Evolutionary conservation across 2,329 filamentous ascomycete genomes (phyloP).

Genomic region (Corynespora cassiicola): DNA sequence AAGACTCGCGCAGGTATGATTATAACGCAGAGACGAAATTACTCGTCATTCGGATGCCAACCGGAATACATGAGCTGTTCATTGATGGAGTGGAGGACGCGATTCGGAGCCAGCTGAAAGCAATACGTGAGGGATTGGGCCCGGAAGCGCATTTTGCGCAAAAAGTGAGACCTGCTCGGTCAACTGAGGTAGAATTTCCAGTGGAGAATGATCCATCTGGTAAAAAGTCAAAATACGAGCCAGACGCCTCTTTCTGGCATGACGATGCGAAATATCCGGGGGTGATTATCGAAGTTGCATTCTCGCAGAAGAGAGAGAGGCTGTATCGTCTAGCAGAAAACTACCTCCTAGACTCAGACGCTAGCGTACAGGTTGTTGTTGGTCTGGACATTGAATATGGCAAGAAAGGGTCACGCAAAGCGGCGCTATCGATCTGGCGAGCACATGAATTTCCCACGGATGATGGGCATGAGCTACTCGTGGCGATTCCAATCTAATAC

Average conservation of each 20-base stretch:
- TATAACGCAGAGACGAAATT: conserved; percentile 15
- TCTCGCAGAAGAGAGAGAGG: conserved; percentile 16
- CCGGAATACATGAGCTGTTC: conserved; percentile 23
- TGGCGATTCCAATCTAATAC: too few species aligned
- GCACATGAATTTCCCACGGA: conserved; percentile 4
- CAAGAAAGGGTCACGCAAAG: conserved; percentile 14
- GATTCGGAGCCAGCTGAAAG: conserved; percentile 23
- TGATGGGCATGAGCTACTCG: conserved; percentile 15
- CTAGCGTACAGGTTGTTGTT: conserved; percentile 19
- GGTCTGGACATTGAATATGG: conserved; percentile 23
- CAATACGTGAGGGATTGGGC: conserved; percentile 20
- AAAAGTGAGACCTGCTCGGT: conserved; percentile 23
- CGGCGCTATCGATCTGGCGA: conserved; percentile 16
- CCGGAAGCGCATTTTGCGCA: conserved; percentile 21
- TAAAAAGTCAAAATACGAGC: conserved; percentile 26
- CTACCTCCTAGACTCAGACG: conserved; percentile 24
- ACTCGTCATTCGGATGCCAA: conserved; percentile 29
- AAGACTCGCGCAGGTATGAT: conserved; percentile 21
- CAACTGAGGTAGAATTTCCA: conserved; percentile 20
- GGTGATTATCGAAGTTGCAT: conserved; percentile 25
- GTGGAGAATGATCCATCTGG: conserved; percentile 5
- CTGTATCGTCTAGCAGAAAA: conserved; percentile 17
- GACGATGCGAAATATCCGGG: conserved; percentile 25
- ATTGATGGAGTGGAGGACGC: conserved; percentile 22
- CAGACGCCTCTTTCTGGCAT: conserved; percentile 28